phyloP scores from a whole-genome alignment of 2,329 filamentous ascomycete genomes.

The Ambrosiella xylebori region DNA sequence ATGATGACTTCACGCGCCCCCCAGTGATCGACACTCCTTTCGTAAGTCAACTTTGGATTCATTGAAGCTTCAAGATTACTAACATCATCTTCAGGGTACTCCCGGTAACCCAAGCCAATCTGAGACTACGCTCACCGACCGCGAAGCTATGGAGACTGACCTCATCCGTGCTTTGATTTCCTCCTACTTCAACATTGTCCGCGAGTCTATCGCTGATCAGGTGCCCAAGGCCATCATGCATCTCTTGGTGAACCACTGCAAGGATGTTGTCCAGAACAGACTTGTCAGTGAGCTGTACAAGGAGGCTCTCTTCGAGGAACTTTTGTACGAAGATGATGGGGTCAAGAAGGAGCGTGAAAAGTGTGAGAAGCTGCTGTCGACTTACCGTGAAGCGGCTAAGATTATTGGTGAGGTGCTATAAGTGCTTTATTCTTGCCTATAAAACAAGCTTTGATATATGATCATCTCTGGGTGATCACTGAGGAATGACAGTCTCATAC shows the following conservation, averaged over 20 bases:
- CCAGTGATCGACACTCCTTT: conserved; percentile 30
- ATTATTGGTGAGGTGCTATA: conserved; percentile 94
- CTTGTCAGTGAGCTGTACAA: conserved; percentile 92
- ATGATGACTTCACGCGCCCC: conserved; percentile 26
- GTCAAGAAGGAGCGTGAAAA: conserved; percentile 98
- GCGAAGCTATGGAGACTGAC: conserved; percentile 93
- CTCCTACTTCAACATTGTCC: conserved; percentile 97
- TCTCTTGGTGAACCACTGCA: conserved; percentile 92
- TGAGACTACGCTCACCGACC: conserved; percentile 81
- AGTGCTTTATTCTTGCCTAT: conserved; percentile 9
- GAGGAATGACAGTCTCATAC: neutral
- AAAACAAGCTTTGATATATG: neutral
- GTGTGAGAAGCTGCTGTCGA: conserved; percentile 87
- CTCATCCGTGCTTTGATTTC: conserved; percentile 91
- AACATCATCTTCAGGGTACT: conserved; percentile 5
- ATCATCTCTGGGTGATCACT: neutral
- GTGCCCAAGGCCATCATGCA: conserved; percentile 99
- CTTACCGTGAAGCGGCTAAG: conserved; percentile 93
- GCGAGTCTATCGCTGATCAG: conserved; percentile 95
- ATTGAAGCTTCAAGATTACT: conserved; percentile 1
- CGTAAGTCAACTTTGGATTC: conserved; percentile 29
- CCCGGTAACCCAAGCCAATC: conserved; percentile 9
- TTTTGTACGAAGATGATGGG: conserved; percentile 91
- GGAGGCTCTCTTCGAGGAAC: conserved; percentile 74
- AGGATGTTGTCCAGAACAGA: conserved; percentile 93